Percentiles rank a stretch among this genome's conserved stretches.
These are phyloP conservation scores for Neofusicoccum ribis DNA, from an alignment of 2,329 filamentous ascomycete species.

Conservation along the genomic window DNA sequence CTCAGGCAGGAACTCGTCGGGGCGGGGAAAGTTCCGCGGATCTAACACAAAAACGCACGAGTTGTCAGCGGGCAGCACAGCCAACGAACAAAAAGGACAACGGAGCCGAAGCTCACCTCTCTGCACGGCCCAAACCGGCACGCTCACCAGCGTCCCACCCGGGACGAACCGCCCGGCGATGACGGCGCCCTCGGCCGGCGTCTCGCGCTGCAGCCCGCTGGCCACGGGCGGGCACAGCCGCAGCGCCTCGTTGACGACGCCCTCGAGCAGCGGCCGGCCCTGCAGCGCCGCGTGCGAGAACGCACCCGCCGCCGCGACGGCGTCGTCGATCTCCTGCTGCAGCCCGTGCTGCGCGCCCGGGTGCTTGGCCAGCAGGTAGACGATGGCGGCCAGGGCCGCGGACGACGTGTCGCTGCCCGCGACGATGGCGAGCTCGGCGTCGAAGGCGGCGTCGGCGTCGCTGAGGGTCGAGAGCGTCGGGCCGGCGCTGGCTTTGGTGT, in stretches of 20 bases:
- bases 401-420: constrained; percentile 50
- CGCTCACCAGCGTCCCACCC: constrained; percentile 31
- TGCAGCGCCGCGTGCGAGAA: constrained; percentile 35
- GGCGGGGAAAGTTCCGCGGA: constrained; percentile 15
- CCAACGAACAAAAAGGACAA: too few relatives aligned
- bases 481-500: constrained; percentile 38
- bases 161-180: constrained; percentile 38
- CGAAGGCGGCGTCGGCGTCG: constrained; percentile 49
- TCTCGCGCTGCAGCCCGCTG: constrained; percentile 37
- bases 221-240: constrained; percentile 42
- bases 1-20: constrained; percentile 32
- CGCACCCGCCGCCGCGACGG: constrained; percentile 12
- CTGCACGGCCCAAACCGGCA: constrained; percentile 31
- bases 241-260: constrained; percentile 45
- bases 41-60: background rate
- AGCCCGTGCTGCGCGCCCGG: constrained; percentile 34
- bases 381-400: constrained; percentile 42
- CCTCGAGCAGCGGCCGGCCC: constrained; percentile 35
- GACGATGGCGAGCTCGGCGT: constrained; percentile 52
- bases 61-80: too few relatives aligned
- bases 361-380: constrained; percentile 49
- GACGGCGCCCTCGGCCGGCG: constrained; percentile 37
- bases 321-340: constrained; percentile 40
- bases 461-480: constrained; percentile 43
- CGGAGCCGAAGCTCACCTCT: background rate